Evolutionary conservation across 441 rosid genomes (phyloP).

Genomic region (Melastoma candidum): DNA sequence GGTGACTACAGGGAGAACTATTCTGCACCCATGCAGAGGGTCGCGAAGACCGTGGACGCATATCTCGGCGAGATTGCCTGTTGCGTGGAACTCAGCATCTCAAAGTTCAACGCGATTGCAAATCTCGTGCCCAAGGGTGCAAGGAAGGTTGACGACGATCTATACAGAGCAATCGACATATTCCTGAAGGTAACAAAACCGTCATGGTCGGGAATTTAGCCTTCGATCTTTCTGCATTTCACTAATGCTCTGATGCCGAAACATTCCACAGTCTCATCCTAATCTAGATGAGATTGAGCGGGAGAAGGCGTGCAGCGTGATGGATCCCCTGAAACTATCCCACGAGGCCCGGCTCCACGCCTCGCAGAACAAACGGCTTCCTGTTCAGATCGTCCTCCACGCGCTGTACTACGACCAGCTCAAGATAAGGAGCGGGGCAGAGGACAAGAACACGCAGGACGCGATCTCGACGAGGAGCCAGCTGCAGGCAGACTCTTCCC

Average conservation of each 20-base stretch:
- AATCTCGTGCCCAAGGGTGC: slow-evolving; percentile 60
- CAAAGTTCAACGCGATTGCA: slow-evolving; percentile 69
- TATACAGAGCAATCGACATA: slow-evolving; percentile 76
- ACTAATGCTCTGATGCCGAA: neutral
- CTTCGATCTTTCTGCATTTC: no score
- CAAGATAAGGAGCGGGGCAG: slow-evolving; percentile 56
- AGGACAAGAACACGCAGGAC: slow-evolving; percentile 22
- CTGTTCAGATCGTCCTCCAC: slow-evolving; percentile 61
- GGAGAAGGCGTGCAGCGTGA: slow-evolving; percentile 70
- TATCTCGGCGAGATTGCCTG: slow-evolving; percentile 73
- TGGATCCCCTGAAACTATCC: slow-evolving; percentile 68
- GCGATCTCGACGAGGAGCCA: slow-evolving; percentile 41
- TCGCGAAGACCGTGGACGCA: slow-evolving; percentile 56
- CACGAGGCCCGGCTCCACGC: slow-evolving; percentile 77
- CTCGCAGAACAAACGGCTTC: slow-evolving; percentile 76
- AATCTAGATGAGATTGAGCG: slow-evolving; percentile 77
- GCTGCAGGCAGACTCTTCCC: slow-evolving; percentile 48
- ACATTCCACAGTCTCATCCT: slow-evolving; percentile 45
- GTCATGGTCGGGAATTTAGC: no score
- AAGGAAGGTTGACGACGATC: slow-evolving; percentile 65
- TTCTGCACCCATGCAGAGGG: slow-evolving; percentile 49
- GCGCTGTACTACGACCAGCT: slow-evolving; percentile 67
- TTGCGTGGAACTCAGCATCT: slow-evolving; percentile 42
- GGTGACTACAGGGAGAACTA: slow-evolving; percentile 33
- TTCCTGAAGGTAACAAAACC: slow-evolving; percentile 51